Base-by-base conservation (phyloP, 2,329 filamentous ascomycete genomes). In the Penicillium sp. region DNA sequence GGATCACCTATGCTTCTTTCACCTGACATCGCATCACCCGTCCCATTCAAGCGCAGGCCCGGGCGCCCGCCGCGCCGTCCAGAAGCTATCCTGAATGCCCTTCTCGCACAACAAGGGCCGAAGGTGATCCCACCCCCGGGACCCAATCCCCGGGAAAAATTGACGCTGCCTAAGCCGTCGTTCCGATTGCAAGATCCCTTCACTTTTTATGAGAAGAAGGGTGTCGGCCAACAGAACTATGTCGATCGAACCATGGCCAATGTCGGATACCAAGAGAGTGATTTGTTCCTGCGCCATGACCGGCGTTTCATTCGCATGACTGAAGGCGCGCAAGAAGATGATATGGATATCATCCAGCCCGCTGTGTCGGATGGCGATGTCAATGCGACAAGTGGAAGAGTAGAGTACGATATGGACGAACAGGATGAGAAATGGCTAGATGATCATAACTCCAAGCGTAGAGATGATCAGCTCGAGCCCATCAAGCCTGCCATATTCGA, bases 341-440 rank as follows among this genome's bases (percentile, higher is more conserved):
- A 88, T 61, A 74, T 87, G 20, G 84, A 85, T 57, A 72, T 85
- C 48, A 79, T 75, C 49, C 75, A 79, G 23, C 75, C 78, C 20
- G 68, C 81, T 18, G 84, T 82, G 58, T 78, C 78, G 18, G 88
- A 89, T 47, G 82, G 81, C 8, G 87, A 89, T 44, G 70, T 76
- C 6, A 79, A 82, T 51, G 73, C 77, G 27, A 75, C 77, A 4
- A 82, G 95, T 37, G 90, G 91, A 12, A 87, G 90, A 54, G 94
- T 99, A 20, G 94, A 99, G 71, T 99, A 99, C 72, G 94, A 99
- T 73, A 99, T 99, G 94, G 94, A 99, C 69, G 94, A 99, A 75
- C 94, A 99, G 69, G 94, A 99, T 72, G 92, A 96, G 63, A 91
- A 92, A 77, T 99, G 94, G 94, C 79, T 99, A 25, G 89, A 94